Conservation (phyloP, 768 basidiomycete species). For the Coprinellus micaceus region DNA sequence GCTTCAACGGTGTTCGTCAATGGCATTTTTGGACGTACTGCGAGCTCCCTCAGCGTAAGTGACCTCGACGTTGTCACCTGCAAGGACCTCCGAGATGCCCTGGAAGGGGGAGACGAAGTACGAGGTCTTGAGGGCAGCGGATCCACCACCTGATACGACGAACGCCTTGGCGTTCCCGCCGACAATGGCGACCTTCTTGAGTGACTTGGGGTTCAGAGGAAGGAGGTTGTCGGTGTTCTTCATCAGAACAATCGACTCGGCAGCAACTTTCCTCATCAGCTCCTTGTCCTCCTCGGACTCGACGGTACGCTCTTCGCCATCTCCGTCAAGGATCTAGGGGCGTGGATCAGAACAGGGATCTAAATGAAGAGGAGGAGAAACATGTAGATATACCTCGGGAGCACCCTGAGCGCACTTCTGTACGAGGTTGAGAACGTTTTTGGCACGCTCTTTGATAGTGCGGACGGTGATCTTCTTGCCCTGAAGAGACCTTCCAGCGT, state of each 20-base stretch:
- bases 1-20: not conserved
- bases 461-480: slow-evolving; percentile 64
- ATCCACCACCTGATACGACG: slow-evolving; percentile 67
- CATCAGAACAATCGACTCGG: slow-evolving; percentile 68
- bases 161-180: slow-evolving; percentile 67
- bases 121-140: slow-evolving; percentile 66
- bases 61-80: slow-evolving; percentile 45
- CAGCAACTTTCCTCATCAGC: slow-evolving; percentile 65
- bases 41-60: slow-evolving; percentile 67
- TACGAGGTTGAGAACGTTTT: slow-evolving; percentile 62
- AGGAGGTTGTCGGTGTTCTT: slow-evolving; percentile 61
- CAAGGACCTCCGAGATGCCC: slow-evolving; percentile 61
- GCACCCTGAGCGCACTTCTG: slow-evolving; percentile 65
- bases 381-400: slow-evolving; percentile 47
- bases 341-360: not conserved
- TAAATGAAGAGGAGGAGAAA: not conserved
- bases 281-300: slow-evolving; percentile 59
- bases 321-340: slow-evolving; percentile 62
- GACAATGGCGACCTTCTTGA: slow-evolving; percentile 73
- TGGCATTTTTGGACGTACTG: too few species aligned
- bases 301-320: slow-evolving; percentile 59
- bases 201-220: slow-evolving; percentile 43
- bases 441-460: slow-evolving; percentile 63
- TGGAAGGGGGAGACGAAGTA: slow-evolving; percentile 78
- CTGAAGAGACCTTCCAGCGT: slow-evolving; percentile 55